Evolutionary conservation across 305 asterid genomes (phyloP), one percentile per base, ranked within the genome.

Genomic region (Solanum hybrid): DNA sequence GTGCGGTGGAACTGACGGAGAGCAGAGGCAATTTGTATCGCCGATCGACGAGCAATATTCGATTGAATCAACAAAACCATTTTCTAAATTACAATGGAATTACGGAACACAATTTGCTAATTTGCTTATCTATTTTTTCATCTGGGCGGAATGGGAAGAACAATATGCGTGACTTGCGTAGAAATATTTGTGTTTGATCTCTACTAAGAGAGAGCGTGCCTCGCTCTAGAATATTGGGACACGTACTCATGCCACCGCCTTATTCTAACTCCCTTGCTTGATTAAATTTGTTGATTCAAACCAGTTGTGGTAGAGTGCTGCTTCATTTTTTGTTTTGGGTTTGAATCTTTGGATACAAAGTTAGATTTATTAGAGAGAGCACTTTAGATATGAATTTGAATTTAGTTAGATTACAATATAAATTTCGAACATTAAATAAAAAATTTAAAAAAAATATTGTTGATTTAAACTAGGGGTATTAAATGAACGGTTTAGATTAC

Each of bases 21-120:
- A 88, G 91, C 86, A 92, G 97, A 86, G 85, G 96, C 97, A 89
- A 96, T 92, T 35, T 93, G 92, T 36, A 96, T 91, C 85, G 95
- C 96, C 40, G 96, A 95, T 38, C 86, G 86, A 46, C 86, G 86
- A 46, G 92, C 93, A 84, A 94, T 79, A 90, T 92, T 93, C 46
- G 93, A 92, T 91, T 93, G 95, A 78, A 88, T 88, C 85, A 79
- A 13, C 51, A 76, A 76, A 46, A 32, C 76, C 89, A 88, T 76
- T 76, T 17, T 79, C 11, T 37, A 79, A n/a, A 37, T 22, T n/a
- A 71, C 20, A 36, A 79, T n/a, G 85, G 32, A 36, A 79, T 11
- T 37, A 79, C 16, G 78, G 22, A 37, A 13, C 35, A 14, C 29
- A 38, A 38, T 80, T 7, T 37, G 64, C 3, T 78, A 35, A 10